Evolutionary conservation across 805 yeast genomes (phyloP), one percentile per base, ranked within the genome.

Genomic region (Metschnikowia reukaufii): DNA sequence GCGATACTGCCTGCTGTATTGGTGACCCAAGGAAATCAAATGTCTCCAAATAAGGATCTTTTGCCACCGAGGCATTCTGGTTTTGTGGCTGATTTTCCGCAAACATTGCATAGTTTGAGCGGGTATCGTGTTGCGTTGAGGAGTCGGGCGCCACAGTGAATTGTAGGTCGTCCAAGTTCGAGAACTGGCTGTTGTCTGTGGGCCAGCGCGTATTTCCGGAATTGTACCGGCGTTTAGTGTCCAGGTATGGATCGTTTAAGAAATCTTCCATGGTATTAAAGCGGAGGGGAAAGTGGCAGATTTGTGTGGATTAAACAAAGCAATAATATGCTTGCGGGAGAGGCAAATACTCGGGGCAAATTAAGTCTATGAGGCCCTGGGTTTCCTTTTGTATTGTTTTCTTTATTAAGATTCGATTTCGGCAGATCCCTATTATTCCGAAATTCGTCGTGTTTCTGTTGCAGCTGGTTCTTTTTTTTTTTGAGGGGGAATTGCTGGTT

Each of bases 21-120:
- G 59, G 59, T 7, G 56, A 52, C 23, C 53, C 57, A 13, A 55
- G 39, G 21, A 55, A 48, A 32, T 54, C 57, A 39, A 55, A 55
- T 13, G 54, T 43, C 41, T 54, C 56, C 52, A 46, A 42, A 37
- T 36, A 50, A 8, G 56, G 58, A 39, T 54, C 56, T 30, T 23
- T 39, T 7, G 49, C 20, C 19, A 38, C 31, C 20, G 33, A 20
- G 18, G 20, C 27, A 10, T 29, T 31, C 15, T 10, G 16, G 10
- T 27, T 42, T n/a, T 20, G 21, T 15, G 19, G 33, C 19, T 35
- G 44, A 27, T 25, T 41, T 7, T 33, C 46, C 12, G 10, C 17
- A 37, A 17, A 39, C 25, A 29, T 35, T 17, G 39, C 44, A 34
- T 37, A 39, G 36, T 38, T 40, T 6, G 36, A 18, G 4, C 45